phyloP scores from a whole-genome alignment of 441 rosid genomes.

The Bruguiera hainesii region DNA sequence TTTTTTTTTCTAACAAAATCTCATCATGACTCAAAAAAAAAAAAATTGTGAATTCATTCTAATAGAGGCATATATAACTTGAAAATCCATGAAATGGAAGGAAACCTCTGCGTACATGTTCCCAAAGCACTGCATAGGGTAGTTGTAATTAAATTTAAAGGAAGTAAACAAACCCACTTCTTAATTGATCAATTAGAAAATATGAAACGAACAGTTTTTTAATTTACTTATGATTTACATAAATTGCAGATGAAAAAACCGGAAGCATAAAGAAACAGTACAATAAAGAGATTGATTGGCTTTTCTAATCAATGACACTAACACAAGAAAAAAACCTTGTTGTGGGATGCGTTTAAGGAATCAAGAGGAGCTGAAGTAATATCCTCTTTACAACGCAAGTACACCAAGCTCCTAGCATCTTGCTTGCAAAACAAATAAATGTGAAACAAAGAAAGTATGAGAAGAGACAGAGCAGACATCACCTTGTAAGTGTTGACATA shows the following conservation, averaged over 20 bases:
- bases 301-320: neutral
- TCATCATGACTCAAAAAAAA: too few relatives aligned
- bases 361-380: neutral
- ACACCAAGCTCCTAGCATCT: conserved; percentile 7
- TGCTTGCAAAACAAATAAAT: conserved; percentile 14
- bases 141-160: too few relatives aligned
- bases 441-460: conserved; percentile 17
- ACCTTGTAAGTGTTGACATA: conserved; percentile 25
- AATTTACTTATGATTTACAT: too few relatives aligned
- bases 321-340: conserved; percentile 1
- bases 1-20: too few relatives aligned
- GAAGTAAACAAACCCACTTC: too few relatives aligned
- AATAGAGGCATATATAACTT: too few relatives aligned
- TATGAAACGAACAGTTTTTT: too few relatives aligned
- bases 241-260: neutral
- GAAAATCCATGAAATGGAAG: too few relatives aligned
- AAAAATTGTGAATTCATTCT: too few relatives aligned
- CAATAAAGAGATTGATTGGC: neutral
- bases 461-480: conserved; percentile 19
- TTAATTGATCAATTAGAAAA: too few relatives aligned
- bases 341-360: conserved; percentile 13
- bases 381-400: conserved; percentile 7
- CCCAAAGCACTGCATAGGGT: too few relatives aligned
- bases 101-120: too few relatives aligned
- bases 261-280: neutral